A percentile compares a stretch with the other conserved stretches of the same genome.
Conservation (phyloP, 2,329 filamentous ascomycete species). For the Bisporella sp. region DNA sequence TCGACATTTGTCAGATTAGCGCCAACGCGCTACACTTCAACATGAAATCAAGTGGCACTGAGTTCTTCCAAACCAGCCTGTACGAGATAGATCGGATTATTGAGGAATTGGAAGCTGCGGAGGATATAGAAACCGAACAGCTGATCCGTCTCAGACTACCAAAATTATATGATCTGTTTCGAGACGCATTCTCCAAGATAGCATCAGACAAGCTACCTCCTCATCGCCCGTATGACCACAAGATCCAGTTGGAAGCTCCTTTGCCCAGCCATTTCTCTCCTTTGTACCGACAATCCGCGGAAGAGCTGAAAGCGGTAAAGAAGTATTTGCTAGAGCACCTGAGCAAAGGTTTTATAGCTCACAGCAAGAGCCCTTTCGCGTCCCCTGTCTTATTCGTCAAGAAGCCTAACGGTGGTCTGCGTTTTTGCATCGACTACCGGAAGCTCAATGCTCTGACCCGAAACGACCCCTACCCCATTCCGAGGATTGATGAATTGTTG, state of each 20-base stretch:
- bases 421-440: neutral
- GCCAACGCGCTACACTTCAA: no score
- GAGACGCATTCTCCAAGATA: no score
- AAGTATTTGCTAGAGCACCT: neutral
- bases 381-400: neutral
- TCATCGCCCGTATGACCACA: neutral
- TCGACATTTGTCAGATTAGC: no score
- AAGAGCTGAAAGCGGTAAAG: neutral
- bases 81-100: neutral
- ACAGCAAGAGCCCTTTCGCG: neutral
- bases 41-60: neutral
- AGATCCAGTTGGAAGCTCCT: neutral
- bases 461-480: no score
- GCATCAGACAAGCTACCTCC: neutral
- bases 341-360: neutral
- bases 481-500: no score
- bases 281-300: neutral
- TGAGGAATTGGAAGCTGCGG: neutral
- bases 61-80: neutral
- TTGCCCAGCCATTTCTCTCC: neutral
- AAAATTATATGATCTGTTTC: neutral
- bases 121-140: no score
- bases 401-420: neutral
- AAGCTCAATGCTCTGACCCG: no score
- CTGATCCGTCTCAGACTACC: neutral